phyloP scores from a whole-genome alignment of 345 rosid species.

The Salix viminalis region DNA sequence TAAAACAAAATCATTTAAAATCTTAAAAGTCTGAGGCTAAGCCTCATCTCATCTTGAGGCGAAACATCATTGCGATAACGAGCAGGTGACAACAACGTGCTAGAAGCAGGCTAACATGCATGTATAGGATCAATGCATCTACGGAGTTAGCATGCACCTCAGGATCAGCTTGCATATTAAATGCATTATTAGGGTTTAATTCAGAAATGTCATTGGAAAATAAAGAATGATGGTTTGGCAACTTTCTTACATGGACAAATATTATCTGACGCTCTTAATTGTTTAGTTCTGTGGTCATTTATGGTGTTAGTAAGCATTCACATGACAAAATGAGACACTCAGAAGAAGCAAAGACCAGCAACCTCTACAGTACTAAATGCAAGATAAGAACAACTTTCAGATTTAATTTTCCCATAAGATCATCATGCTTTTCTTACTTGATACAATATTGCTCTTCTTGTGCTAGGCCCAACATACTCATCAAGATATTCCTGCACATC shows the following conservation, averaged over 20 bases:
- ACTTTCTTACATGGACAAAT: neutral
- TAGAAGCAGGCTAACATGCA: neutral
- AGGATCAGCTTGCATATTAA: neutral
- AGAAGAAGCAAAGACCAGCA: neutral
- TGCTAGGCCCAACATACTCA: slow-evolving; percentile 55
- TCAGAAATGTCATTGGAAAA: neutral
- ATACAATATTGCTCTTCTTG: slow-evolving; percentile 68
- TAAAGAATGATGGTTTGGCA: neutral
- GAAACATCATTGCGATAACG: neutral
- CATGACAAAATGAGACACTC: neutral
- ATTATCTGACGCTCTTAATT: neutral
- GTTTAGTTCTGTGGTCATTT: neutral
- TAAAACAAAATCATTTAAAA: neutral
- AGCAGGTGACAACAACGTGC: neutral
- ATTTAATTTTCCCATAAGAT: neutral
- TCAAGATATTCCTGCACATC: slow-evolving; percentile 68
- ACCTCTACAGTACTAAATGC: neutral
- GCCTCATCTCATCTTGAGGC: neutral
- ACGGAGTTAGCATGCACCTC: neutral
- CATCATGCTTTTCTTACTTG: slow-evolving; percentile 42
- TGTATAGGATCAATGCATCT: neutral
- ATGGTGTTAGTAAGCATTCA: neutral
- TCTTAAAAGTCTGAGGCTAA: neutral
- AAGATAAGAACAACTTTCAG: neutral
- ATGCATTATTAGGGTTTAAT: neutral